Base-by-base conservation (phyloP, 257 asterid species). In the Nicotiana sylvestris region DNA sequence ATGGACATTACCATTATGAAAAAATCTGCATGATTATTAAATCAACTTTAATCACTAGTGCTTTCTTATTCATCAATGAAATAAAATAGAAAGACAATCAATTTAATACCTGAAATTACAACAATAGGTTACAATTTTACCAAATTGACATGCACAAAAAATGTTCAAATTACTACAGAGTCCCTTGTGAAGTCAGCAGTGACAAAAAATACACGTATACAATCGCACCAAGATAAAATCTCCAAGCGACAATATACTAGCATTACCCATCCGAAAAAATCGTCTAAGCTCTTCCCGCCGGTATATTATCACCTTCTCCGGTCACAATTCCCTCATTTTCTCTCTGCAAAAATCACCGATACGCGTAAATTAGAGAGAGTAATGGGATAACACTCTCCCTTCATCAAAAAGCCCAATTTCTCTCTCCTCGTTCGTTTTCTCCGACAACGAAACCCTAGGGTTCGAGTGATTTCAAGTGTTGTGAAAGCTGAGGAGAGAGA, bases 401-500 rank as follows among this genome's bases (percentile, higher is more conserved):
- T 60, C 57, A 49, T 9, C 39, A 66, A 43, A 65, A 80, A 80
- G 53, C 83, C 83, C 30, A 80, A 46, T 81, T 83, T 76, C 51
- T 32, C 32, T 77, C 76, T 57, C 76, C 74, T 84, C 66, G 15
- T 16, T 43, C 49, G 49, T 43, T 43, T 18, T 11, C 58, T 84
- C 77, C 1, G 17, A 5, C 37, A 72, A 27, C 60, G 60, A 70
- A 70, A 57, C 78, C 58, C 35, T 70, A 69, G 77, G 77, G 18
- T 69, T 37, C 18, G 33, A 18, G 77, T 39, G 4, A 13, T 68
- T 81, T 55, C 46, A 35, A 43, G 30, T 84, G 17, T 82, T 65
- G 78, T 81, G 37, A 67, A 78, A 84, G 84, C 21, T 61, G 76
- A 67, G 79, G 81, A 82, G 84, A 69, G 72, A 74, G 83, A 81